Evolutionary conservation across 352 stramenopile genomes (phyloP).

Genomic region (Saprolegnia parasitica): DNA sequence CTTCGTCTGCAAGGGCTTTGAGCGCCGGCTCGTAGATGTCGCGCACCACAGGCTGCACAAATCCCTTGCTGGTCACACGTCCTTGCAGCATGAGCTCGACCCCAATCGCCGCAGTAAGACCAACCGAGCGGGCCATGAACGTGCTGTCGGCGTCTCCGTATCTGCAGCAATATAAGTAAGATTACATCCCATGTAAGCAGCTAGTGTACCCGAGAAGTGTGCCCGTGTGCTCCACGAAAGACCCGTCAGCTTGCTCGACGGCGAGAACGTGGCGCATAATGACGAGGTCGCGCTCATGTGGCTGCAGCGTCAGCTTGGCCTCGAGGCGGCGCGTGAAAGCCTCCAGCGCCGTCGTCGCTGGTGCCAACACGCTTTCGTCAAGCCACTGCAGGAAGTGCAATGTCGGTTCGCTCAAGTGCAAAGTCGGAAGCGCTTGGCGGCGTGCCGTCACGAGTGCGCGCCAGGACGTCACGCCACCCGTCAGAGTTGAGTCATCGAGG

Average conservation of each 20-base stretch:
- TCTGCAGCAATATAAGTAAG: background rate
- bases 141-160: constrained; percentile 41
- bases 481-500: constrained; percentile 39
- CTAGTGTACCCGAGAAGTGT: constrained; percentile 58
- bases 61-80: constrained; percentile 39
- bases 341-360: constrained; percentile 32
- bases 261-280: constrained; percentile 50
- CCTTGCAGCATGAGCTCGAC: constrained; percentile 66
- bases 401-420: constrained; percentile 30
- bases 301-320: constrained; percentile 47
- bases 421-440: constrained; percentile 30
- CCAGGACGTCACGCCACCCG: constrained; percentile 36
- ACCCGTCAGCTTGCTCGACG: constrained; percentile 39
- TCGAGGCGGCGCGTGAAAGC: constrained; percentile 53
- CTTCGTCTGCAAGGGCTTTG: constrained; percentile 39
- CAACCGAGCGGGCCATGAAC: constrained; percentile 84
- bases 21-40: constrained; percentile 57
- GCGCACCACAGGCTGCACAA: constrained; percentile 48
- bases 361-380: constrained; percentile 30
- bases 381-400: constrained; percentile 40
- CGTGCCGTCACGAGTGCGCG: constrained; percentile 40
- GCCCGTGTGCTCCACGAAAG: constrained; percentile 44
- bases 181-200: constrained; percentile 20
- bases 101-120: constrained; percentile 72
- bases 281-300: constrained; percentile 74